Percentiles rank a stretch among this genome's conserved stretches.
These are phyloP conservation scores for Dillenia turbinata DNA, from an alignment of 164 flowering plant species.

Conservation along the genomic window DNA sequence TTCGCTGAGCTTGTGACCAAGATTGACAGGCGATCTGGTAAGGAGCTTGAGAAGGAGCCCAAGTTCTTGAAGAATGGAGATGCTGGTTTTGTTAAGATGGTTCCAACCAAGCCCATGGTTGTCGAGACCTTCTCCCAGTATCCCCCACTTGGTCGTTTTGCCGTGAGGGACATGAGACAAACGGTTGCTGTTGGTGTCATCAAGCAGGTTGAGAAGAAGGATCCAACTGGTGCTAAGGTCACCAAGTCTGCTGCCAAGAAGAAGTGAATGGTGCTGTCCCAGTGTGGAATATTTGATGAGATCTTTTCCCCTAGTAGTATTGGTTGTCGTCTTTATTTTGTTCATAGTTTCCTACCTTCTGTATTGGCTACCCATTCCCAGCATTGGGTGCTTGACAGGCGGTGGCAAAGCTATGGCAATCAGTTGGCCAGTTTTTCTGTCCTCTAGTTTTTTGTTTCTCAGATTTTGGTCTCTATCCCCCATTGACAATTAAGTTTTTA, in stretches of 20 bases:
- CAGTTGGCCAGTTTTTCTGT: too few relatives aligned
- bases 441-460: too few relatives aligned
- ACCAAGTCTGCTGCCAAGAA: conserved; percentile 46
- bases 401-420: conserved; percentile 11
- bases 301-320: not conserved
- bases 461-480: too few relatives aligned
- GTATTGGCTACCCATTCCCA: conserved; percentile 5
- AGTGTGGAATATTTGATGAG: not conserved
- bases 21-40: conserved; percentile 46
- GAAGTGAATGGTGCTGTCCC: conserved; percentile 15
- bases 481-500: too few relatives aligned
- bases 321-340: not conserved
- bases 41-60: conserved; percentile 38
- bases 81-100: conserved; percentile 36
- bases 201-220: conserved; percentile 40
- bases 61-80: conserved; percentile 40
- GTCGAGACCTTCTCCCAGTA: conserved; percentile 39
- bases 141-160: conserved; percentile 42
- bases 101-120: conserved; percentile 47
- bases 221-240: conserved; percentile 34
- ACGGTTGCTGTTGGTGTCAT: conserved; percentile 40
- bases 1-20: conserved; percentile 40
- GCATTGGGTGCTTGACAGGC: conserved; percentile 22
- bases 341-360: conserved; percentile 5
- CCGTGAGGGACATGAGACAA: conserved; percentile 43